Evolutionary conservation across 345 rosid genomes (phyloP).

Genomic region (Boechera retrofracta): DNA sequence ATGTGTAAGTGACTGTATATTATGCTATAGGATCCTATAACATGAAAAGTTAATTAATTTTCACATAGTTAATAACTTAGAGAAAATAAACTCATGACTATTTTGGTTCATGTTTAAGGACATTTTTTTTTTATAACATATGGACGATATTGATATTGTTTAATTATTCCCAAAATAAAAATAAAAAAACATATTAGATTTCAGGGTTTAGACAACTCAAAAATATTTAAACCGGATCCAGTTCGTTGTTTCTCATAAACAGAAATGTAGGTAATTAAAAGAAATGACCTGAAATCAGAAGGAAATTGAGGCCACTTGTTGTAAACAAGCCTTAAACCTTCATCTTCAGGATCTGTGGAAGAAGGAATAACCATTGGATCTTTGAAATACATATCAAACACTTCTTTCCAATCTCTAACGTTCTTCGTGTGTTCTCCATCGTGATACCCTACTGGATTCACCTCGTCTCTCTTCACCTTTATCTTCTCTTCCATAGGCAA

Average conservation of each 20-base stretch:
- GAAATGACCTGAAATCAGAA: slow-evolving; percentile 52
- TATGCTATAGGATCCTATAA: not conserved
- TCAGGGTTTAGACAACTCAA: not conserved
- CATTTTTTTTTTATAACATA: not conserved
- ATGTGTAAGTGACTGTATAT: slow-evolving; percentile 1
- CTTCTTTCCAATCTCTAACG: slow-evolving; percentile 72
- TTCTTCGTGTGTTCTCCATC: slow-evolving; percentile 73
- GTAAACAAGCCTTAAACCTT: slow-evolving; percentile 45
- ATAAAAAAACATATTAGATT: not conserved
- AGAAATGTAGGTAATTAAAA: not conserved
- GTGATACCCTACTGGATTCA: slow-evolving; percentile 58
- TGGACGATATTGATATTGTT: not conserved
- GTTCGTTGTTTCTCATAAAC: not conserved
- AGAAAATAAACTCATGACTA: not conserved
- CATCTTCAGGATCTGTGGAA: slow-evolving; percentile 49
- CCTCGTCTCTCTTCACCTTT: slow-evolving; percentile 61
- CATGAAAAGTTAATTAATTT: too few relatives aligned
- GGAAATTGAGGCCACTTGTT: slow-evolving; percentile 69
- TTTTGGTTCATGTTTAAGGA: not conserved
- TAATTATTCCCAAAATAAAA: too few relatives aligned
- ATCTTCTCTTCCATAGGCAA: slow-evolving; percentile 57
- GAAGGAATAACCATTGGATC: slow-evolving; percentile 63
- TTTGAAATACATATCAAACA: slow-evolving; percentile 58
- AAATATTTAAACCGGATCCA: slow-evolving; percentile 4
- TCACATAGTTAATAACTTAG: too few relatives aligned